A percentile compares a stretch with the other conserved stretches of the same genome.
Evolutionary conservation across 75 land plant genomes (phyloP).

Genomic region (Azolla pinnata): DNA sequence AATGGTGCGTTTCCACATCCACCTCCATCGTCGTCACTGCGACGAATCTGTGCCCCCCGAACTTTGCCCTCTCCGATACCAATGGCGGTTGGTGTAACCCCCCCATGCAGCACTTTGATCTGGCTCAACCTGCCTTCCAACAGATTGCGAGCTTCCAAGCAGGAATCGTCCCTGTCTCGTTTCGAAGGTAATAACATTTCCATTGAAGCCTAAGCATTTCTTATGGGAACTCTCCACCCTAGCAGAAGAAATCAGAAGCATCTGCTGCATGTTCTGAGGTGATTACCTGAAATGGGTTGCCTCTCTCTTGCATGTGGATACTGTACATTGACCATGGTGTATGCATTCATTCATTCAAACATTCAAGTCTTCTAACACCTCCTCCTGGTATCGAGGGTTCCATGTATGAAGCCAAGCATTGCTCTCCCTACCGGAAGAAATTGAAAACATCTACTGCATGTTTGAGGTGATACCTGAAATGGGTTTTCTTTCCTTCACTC

Average conservation of each 20-base stretch:
- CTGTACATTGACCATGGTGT: background rate
- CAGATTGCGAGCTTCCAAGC: conserved; percentile 5
- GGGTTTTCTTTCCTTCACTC: too few relatives aligned
- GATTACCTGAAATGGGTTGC: background rate
- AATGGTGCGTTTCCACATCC: conserved; percentile 5
- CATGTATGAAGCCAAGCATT: too few relatives aligned
- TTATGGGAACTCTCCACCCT: too few relatives aligned
- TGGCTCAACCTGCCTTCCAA: conserved; percentile 51
- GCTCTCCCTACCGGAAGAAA: too few relatives aligned
- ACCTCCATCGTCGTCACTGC: conserved; percentile 43
- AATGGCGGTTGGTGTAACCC: conserved; percentile 66
- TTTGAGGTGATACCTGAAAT: too few relatives aligned
- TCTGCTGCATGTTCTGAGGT: background rate
- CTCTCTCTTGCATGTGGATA: background rate
- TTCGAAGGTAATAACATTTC: conserved; percentile 16
- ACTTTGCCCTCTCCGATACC: conserved; percentile 36
- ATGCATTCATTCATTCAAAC: background rate
- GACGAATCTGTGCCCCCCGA: conserved; percentile 69
- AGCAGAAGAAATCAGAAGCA: too few relatives aligned
- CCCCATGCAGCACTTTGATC: conserved; percentile 54
- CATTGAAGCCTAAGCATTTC: too few relatives aligned
- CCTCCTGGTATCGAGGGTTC: too few relatives aligned
- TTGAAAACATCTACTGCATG: too few relatives aligned
- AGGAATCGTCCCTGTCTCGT: conserved; percentile 10
- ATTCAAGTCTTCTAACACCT: background rate